Evolutionary conservation across 495 filamentous ascomycete species (phyloP).

Genomic region (Xylaria venustula): DNA sequence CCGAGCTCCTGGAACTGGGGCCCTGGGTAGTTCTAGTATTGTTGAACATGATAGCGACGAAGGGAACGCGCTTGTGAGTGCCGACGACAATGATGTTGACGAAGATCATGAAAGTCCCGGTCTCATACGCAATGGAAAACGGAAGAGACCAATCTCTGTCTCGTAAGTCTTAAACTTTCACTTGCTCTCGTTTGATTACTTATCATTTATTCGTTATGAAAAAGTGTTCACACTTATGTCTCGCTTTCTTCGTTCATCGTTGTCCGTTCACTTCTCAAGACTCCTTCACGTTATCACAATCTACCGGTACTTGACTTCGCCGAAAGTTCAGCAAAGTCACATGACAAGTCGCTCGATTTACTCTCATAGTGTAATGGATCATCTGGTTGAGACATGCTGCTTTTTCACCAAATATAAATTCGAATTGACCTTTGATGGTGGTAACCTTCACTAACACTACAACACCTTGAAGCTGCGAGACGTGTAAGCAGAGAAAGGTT

Average conservation of each 20-base stretch:
- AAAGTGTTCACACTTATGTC: too few relatives aligned
- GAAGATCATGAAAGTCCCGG: constrained; percentile 39
- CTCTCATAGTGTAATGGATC: too few relatives aligned
- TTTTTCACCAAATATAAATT: background rate
- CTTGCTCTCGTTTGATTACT: too few relatives aligned
- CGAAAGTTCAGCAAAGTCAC: too few relatives aligned
- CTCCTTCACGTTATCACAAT: too few relatives aligned
- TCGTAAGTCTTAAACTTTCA: constrained; percentile 42
- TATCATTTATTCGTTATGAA: too few relatives aligned
- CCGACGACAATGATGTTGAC: constrained; percentile 33
- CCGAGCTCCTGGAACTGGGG: background rate
- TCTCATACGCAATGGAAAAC: constrained; percentile 39
- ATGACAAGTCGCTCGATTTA: too few relatives aligned
- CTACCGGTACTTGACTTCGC: too few relatives aligned
- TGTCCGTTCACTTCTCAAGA: too few relatives aligned
- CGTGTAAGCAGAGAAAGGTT: constrained; percentile 82
- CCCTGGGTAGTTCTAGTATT: constrained; percentile 14
- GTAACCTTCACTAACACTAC: constrained; percentile 20
- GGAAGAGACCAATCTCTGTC: constrained; percentile 59
- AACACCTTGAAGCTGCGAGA: constrained; percentile 59
- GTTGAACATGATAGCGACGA: constrained; percentile 31
- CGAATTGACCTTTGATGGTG: too few relatives aligned
- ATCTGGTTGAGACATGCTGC: too few relatives aligned
- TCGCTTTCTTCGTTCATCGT: too few relatives aligned
- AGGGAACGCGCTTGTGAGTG: constrained; percentile 28